Conservation (phyloP, 2,329 filamentous ascomycete genomes). For the Verticillium tricorpus region DNA sequence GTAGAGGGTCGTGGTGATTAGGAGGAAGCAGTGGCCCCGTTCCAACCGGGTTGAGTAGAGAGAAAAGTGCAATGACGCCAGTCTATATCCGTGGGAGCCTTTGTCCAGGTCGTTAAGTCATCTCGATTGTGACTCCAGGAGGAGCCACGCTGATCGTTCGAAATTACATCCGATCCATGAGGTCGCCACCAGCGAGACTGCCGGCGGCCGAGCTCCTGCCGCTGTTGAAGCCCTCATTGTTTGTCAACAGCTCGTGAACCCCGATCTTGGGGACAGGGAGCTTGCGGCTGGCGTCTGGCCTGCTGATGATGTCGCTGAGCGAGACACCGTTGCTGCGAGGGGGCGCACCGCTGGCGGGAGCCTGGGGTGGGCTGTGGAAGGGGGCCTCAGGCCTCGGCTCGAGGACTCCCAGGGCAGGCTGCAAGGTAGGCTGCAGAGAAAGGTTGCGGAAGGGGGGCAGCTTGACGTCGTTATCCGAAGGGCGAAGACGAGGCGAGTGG, state of each 20-base stretch:
- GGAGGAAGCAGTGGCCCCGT: not conserved
- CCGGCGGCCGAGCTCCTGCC: conserved; percentile 73
- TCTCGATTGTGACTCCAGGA: conserved; percentile 6
- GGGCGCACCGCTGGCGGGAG: conserved; percentile 44
- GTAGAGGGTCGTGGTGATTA: not conserved
- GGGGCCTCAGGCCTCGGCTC: conserved; percentile 49
- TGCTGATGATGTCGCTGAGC: conserved; percentile 88
- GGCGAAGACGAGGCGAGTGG: conserved; percentile 86
- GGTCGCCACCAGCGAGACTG: conserved; percentile 70
- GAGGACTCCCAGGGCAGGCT: conserved; percentile 54
- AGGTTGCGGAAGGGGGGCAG: conserved; percentile 76
- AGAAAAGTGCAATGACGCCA: conserved; percentile 20
- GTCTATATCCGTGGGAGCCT: conserved; percentile 33
- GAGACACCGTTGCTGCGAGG: conserved; percentile 63
- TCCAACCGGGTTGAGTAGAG: not conserved
- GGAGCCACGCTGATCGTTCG: conserved; percentile 21
- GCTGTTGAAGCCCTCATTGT: conserved; percentile 61
- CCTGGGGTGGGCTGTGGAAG: conserved; percentile 36
- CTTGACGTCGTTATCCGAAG: conserved; percentile 70
- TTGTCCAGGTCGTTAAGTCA: conserved; percentile 29
- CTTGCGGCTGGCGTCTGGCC: conserved; percentile 81
- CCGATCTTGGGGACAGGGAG: conserved; percentile 85
- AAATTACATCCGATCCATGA: conserved; percentile 50
- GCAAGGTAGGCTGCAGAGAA: conserved; percentile 47
- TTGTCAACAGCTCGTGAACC: conserved; percentile 79